Evolutionary conservation across 2,329 filamentous ascomycete genomes (phyloP), one percentile per base, ranked within the genome.

Genomic region (Botrytis paeoniae): DNA sequence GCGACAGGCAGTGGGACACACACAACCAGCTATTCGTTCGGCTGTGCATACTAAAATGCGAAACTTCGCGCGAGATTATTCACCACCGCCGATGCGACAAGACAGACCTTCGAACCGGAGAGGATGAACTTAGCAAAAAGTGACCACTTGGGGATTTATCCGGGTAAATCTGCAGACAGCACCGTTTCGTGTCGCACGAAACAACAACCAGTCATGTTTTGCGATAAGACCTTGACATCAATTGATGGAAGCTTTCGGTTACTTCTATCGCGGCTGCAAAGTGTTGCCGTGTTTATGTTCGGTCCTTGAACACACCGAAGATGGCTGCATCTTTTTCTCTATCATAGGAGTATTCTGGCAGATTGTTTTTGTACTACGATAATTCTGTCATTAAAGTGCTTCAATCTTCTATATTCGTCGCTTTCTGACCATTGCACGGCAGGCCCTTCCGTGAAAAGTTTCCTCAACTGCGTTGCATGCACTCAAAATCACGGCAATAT

Each of bases 381-480:
- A 29, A 16, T 3, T 2, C 51, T 3, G 2, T 16, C 51, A 54
- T 54, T 8, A 8, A 8, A 54, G 2, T 5, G 14, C 51, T 29
- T 16, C 5, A 29, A 29, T 29, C 51, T n/a, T 16, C 25, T 16
- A 29, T 29, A 1, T 29, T 8, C 3, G 29, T 54, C 5, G 25
- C 51, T 54, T 54, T 6, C 51, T 54, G 18, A 29, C 12, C 1
- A 18, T 29, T 18, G n/a, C n/a, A 57, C n/a, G 51, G 16, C 14
- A 29, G 14, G 51, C 14, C 25, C 14, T 0, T 14, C n/a, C 14
- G 3, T 18, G n/a, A 3, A 29, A 4, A 1, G n/a, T 18, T 18
- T 18, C 48, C 48, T n/a, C 25, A n/a, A 29, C 14, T 18, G 14
- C n/a, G 3, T 8, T 57, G 14, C 51, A 57, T 57, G n/a, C 12